Evolutionary conservation across 441 rosid genomes (phyloP), one percentile per base, ranked within the genome.

Genomic region (Geranium incanum): DNA sequence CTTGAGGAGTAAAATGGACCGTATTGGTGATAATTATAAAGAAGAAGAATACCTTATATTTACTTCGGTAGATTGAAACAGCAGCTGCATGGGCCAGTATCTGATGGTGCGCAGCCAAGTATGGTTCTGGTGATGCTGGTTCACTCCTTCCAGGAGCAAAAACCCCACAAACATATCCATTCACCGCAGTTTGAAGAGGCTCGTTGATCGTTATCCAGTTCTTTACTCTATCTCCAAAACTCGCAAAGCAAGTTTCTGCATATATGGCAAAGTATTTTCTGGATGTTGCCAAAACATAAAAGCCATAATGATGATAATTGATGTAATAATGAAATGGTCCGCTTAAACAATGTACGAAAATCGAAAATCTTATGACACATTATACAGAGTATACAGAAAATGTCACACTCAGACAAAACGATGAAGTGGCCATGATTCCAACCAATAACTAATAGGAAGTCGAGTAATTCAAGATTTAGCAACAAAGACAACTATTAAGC

Each of bases 151-250:
- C 97, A 68, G 98, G 98, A 67, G 98, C 97, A 80, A 81, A 84
- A 67, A 75, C 77, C 81, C 98, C 98, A 16, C 52, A 36, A 79
- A 80, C 85, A 67, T 88, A 77, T 52, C 98, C 98, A 76, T 87
- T 87, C 39, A 93, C 78, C 0, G 97, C 90, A 76, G 90, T 93
- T 78, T 91, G 97, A n/a, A 89, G 85, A 69, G 97, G 98, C 79
- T 93, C 95, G 81, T 93, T 93, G 63, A 93, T 45, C 23, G 98
- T 91, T 63, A 84, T 88, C 97, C 97, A 91, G 16, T 82, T 86
- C 84, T 91, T 91, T 36, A 91, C 96, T 80, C 96, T 86, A 80
- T 93, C 97, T 9, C 98, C 96, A 72, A 93, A 93, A 78, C 72
- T 82, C 72, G 86, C 89, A 83, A 89, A 91, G 87, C 97, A 91